Conservation (phyloP, 768 basidiomycete genomes). For the Hygrophoropsis aurantiaca region DNA sequence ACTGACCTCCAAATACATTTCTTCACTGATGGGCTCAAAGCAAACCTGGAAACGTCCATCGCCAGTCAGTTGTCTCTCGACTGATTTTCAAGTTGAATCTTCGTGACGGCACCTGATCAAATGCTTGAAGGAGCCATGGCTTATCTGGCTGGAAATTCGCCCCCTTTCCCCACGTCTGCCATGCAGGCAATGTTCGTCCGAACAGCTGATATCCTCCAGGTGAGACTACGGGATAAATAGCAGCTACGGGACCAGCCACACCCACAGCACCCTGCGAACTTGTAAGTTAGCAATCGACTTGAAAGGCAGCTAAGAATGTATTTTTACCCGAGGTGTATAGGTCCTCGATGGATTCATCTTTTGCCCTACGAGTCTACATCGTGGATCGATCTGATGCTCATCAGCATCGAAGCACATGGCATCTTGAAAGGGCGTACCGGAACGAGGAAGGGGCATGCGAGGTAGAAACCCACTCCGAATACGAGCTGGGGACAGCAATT, state of each 20-base stretch:
- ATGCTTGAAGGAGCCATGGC: slow-evolving; percentile 62
- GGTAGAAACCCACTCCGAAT: slow-evolving; percentile 62
- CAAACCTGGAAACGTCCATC: slow-evolving; percentile 36
- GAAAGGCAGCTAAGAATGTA: background rate
- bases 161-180: slow-evolving; percentile 64
- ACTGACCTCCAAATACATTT: slow-evolving; percentile 47
- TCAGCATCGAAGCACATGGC: background rate
- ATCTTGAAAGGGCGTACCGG: slow-evolving; percentile 38
- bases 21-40: slow-evolving; percentile 49
- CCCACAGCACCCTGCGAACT: slow-evolving; percentile 66
- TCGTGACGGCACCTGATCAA: slow-evolving; percentile 51
- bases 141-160: slow-evolving; percentile 41
- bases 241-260: slow-evolving; percentile 63
- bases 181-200: slow-evolving; percentile 62
- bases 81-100: background rate
- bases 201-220: slow-evolving; percentile 68
- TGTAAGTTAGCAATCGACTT: background rate
- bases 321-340: slow-evolving; percentile 57
- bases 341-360: slow-evolving; percentile 78
- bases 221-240: slow-evolving; percentile 64
- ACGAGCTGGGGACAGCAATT: slow-evolving; percentile 43
- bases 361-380: slow-evolving; percentile 59
- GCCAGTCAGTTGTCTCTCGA: background rate
- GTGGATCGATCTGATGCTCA: slow-evolving; percentile 48
- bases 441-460: slow-evolving; percentile 62